A percentile compares a stretch with the other conserved stretches of the same genome.
phyloP scores from a whole-genome alignment of 148 eudicot genomes.

The Persicaria tinctoria region DNA sequence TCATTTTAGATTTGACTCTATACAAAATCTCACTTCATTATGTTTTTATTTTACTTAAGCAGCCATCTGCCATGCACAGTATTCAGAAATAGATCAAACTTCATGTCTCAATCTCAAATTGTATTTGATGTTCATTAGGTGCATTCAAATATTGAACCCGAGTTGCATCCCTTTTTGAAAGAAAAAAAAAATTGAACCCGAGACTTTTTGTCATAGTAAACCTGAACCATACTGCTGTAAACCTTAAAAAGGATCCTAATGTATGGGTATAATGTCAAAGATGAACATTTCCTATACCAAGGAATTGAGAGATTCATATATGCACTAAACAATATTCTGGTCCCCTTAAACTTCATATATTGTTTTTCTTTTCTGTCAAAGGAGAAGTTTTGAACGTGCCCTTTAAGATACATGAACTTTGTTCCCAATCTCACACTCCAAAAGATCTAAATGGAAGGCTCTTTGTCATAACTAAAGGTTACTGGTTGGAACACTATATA shows the following conservation, averaged over 20 bases:
- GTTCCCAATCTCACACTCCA: neutral
- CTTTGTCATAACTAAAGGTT: too few relatives aligned
- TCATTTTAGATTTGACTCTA: too few relatives aligned
- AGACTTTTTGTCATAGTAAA: neutral
- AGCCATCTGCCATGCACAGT: neutral
- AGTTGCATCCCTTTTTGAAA: too few relatives aligned
- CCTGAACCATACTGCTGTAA: neutral
- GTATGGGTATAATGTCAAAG: neutral
- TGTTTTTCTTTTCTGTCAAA: neutral
- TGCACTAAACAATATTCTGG: neutral
- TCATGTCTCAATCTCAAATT: neutral
- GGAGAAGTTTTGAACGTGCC: neutral
- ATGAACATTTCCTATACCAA: neutral
- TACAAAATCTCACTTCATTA: too few relatives aligned
- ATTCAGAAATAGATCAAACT: neutral
- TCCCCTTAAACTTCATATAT: neutral
- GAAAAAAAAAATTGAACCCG: too few relatives aligned
- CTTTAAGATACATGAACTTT: neutral
- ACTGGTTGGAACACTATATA: neutral
- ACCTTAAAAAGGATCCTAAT: neutral
- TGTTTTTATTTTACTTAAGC: neutral
- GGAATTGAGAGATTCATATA: neutral
- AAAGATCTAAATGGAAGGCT: too few relatives aligned
- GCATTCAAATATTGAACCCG: neutral
- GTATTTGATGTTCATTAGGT: neutral